phyloP scores from a whole-genome alignment of 2,329 filamentous ascomycete genomes.

The Fusarium nodosum region DNA sequence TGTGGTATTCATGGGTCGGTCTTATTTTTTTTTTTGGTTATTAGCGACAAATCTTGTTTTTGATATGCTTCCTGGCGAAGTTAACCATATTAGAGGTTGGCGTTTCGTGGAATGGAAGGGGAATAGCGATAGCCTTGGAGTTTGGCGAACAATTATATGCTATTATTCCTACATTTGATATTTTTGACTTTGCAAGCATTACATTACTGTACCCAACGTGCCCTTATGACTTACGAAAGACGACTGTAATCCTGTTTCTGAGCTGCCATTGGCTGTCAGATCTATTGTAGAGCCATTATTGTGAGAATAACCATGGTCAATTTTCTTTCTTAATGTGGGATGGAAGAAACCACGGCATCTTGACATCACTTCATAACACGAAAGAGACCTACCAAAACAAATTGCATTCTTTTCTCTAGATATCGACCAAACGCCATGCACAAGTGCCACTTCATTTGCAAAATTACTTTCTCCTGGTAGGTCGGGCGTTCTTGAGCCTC shows the following conservation, averaged over 20 bases:
- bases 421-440: slow-evolving; percentile 35
- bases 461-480: slow-evolving; percentile 68
- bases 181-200: not conserved
- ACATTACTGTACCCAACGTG: not conserved
- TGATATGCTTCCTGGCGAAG: slow-evolving; percentile 44
- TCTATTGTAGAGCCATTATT: not conserved
- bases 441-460: slow-evolving; percentile 11
- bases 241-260: not conserved
- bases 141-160: slow-evolving; percentile 38
- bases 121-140: slow-evolving; percentile 30
- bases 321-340: not conserved
- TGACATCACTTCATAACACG: not conserved
- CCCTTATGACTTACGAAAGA: not conserved
- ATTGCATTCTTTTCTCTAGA: slow-evolving; percentile 35
- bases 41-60: slow-evolving; percentile 13
- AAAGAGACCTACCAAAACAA: not conserved
- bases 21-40: slow-evolving; percentile 9
- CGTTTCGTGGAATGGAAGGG: slow-evolving; percentile 36
- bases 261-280: not conserved
- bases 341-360: not conserved
- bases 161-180: slow-evolving; percentile 35
- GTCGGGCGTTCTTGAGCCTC: slow-evolving; percentile 89
- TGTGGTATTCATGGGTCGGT: slow-evolving; percentile 21
- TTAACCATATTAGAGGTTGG: slow-evolving; percentile 41
- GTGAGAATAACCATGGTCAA: not conserved